These are phyloP conservation scores for Endogone sp. DNA, from an alignment of 192 early-diverging fungal species.

Conservation along the genomic window DNA sequence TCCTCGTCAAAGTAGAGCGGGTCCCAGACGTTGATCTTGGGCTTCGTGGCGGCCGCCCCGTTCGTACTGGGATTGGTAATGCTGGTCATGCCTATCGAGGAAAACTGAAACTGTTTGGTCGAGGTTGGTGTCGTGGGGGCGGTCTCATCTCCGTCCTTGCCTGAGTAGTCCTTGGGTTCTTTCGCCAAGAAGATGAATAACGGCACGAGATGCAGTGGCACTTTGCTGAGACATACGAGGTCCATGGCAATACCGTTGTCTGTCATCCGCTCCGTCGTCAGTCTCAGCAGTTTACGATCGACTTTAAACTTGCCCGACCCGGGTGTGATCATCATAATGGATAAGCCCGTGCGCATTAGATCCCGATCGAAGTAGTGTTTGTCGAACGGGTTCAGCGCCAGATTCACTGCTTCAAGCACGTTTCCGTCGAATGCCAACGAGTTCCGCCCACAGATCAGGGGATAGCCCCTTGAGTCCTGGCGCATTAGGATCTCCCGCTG, in stretches of 20 bases:
- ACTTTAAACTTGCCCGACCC: slow-evolving; percentile 89
- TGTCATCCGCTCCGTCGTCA: slow-evolving; percentile 94
- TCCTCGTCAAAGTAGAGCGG: slow-evolving; percentile 47
- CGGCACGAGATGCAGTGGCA: slow-evolving; percentile 86
- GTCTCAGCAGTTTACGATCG: slow-evolving; percentile 74
- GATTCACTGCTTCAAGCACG: slow-evolving; percentile 92
- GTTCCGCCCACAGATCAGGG: slow-evolving; percentile 68
- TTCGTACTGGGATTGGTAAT: slow-evolving; percentile 12
- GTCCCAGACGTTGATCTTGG: slow-evolving; percentile 30
- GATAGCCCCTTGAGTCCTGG: slow-evolving; percentile 33
- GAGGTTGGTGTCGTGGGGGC: slow-evolving; percentile 9
- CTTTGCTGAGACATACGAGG: slow-evolving; percentile 83
- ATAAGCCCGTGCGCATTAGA: slow-evolving; percentile 82
- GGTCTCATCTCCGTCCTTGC: slow-evolving; percentile 12
- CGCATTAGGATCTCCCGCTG: slow-evolving; percentile 63
- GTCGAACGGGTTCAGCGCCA: slow-evolving; percentile 93
- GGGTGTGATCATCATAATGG: slow-evolving; percentile 86
- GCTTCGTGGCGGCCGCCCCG: slow-evolving; percentile 13
- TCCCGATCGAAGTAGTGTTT: slow-evolving; percentile 95
- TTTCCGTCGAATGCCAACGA: slow-evolving; percentile 90
- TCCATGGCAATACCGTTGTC: slow-evolving; percentile 89
- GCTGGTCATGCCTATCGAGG: slow-evolving; percentile 22
- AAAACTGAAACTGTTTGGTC: slow-evolving; percentile 13
- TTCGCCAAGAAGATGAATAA: slow-evolving; percentile 69
- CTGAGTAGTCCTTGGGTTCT: background rate